Evolutionary conservation across 805 yeast species (phyloP).

Genomic region (Cyberlindnera bimundalis): DNA sequence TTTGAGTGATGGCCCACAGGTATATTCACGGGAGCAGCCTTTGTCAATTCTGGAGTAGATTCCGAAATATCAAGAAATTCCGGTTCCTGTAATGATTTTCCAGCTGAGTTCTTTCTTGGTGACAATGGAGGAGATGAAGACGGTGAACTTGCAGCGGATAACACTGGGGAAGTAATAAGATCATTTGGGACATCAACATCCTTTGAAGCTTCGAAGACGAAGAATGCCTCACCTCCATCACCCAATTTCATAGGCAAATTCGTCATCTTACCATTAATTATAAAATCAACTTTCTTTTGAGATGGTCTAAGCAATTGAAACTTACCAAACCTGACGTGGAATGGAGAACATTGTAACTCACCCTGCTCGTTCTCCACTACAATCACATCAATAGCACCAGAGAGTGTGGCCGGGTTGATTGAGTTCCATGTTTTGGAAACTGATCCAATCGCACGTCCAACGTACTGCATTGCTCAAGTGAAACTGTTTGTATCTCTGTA

Average conservation of each 20-base stretch:
- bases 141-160: slow-evolving; percentile 23
- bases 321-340: slow-evolving; percentile 95
- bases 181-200: slow-evolving; percentile 63
- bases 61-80: slow-evolving; percentile 45
- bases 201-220: slow-evolving; percentile 83
- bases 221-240: slow-evolving; percentile 97
- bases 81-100: slow-evolving; percentile 37
- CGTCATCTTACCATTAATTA: slow-evolving; percentile 77
- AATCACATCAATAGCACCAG: slow-evolving; percentile 96
- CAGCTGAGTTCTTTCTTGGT: slow-evolving; percentile 14
- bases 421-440: slow-evolving; percentile 98
- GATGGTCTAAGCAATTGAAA: slow-evolving; percentile 90
- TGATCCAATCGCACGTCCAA: slow-evolving; percentile 91
- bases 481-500: too few relatives aligned
- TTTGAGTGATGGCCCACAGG: slow-evolving; percentile 5
- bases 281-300: slow-evolving; percentile 88
- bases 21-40: slow-evolving; percentile 4
- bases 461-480: slow-evolving; percentile 94
- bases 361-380: slow-evolving; percentile 87
- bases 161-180: slow-evolving; percentile 43
- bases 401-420: slow-evolving; percentile 90
- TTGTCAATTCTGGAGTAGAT: slow-evolving; percentile 18
- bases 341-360: slow-evolving; percentile 84
- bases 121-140: slow-evolving; percentile 25
- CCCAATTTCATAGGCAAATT: slow-evolving; percentile 94